Base-by-base conservation (phyloP, 371 early-diverging fungal species). In the Apophysomyces sp. region DNA sequence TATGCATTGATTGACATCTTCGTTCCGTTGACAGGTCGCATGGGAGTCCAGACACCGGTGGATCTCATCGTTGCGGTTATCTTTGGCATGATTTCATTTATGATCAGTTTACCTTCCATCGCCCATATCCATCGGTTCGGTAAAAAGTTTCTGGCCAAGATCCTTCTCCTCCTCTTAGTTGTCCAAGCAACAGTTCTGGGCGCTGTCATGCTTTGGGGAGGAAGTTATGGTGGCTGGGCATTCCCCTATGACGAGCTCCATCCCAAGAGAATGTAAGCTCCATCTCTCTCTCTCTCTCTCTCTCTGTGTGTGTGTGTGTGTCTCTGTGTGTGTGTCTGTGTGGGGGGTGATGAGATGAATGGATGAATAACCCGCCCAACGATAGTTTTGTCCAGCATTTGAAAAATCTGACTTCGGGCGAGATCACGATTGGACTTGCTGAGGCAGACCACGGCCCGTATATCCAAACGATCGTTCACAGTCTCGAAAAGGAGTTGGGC, bases 11-110 rank as follows among this genome's bases (percentile, higher is more conserved):
- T 89, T 26, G 84, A 87, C 58, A 75, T 89, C 16, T 88, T 92
- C 77, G 88, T 92, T 2, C 92, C 92, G 0, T 69, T 92, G 58
- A 86, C 89, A 0, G 92, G 90, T 5, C 84, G 92, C 36, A 87
- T 88, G 70, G 92, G 92, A 24, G 76, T 81, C 0, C 83, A 86
- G 27, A 81, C 88, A 0, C 89, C 92, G 37, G 86, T 84, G 5
- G 92, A 92, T 66, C 56, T 79, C 12, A 87, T 92, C 60, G 83
- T 89, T 11, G 81, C 85, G 1, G 65, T 84, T 27, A 70, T 92
- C 39, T 80, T 84, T 29, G 89, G 87, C 18, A 74, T 86, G 69
- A 62, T 84, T 31, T 51, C 74, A 6, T 83, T 79, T 58, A 75
- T 85, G 67, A 57, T 73, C 7, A 67, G 67, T n/a, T 67, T 82